These are phyloP conservation scores for Cystobasidium ongulense DNA, from an alignment of 768 basidiomycete genomes.

Conservation along the genomic window DNA sequence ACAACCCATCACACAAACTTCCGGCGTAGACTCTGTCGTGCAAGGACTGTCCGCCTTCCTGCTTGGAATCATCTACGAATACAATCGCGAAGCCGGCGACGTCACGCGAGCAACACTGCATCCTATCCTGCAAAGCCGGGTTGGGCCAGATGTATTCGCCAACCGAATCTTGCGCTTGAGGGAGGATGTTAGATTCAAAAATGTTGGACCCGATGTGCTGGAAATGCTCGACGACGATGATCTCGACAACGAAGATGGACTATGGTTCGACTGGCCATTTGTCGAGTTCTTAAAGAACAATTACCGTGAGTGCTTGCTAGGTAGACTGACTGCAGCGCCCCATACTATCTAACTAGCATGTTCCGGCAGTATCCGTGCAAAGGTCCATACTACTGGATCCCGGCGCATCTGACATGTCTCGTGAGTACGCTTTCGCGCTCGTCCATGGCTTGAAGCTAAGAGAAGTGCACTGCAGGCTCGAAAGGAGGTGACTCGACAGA, in stretches of 20 bases:
- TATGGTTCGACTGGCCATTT: conserved; percentile 98
- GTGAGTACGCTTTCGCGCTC: conserved; percentile 51
- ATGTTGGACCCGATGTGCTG: conserved; percentile 72
- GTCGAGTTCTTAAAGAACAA: conserved; percentile 98
- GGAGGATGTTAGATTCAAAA: conserved; percentile 87
- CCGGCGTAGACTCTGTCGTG: conserved; percentile 73
- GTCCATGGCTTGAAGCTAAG: conserved; percentile 62
- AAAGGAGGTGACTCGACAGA: conserved; percentile 55
- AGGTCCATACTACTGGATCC: conserved; percentile 48
- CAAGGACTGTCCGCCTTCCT: conserved; percentile 86
- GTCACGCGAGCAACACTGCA: conserved; percentile 68
- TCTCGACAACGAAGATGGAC: conserved; percentile 51
- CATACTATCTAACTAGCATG: not conserved
- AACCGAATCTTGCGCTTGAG: conserved; percentile 77
- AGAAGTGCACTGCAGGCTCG: conserved; percentile 24
- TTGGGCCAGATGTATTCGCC: conserved; percentile 79
- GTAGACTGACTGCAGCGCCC: not conserved
- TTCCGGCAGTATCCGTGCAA: conserved; percentile 46
- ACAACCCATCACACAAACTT: conserved; percentile 83
- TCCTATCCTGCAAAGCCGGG: conserved; percentile 71
- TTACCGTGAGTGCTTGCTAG: conserved; percentile 59
- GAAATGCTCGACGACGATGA: conserved; percentile 49
- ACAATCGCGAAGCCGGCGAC: conserved; percentile 87
- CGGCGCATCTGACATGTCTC: conserved; percentile 53
- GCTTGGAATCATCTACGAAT: conserved; percentile 90